These are phyloP conservation scores for Patellifolia procumbens DNA, from an alignment of 179 eudicot genomes.

Conservation along the genomic window DNA sequence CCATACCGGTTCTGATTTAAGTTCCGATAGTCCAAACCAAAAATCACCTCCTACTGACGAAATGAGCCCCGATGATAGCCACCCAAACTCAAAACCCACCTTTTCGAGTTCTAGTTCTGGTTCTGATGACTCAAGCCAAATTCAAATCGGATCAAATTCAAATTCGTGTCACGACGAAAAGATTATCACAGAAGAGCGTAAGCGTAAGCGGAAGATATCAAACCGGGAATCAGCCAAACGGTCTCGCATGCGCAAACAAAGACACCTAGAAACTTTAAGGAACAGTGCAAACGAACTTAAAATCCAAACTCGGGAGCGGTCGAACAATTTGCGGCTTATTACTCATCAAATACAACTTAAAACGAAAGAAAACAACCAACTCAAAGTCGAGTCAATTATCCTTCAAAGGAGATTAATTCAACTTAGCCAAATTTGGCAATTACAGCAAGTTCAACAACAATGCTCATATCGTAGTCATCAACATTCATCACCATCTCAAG, in stretches of 20 bases:
- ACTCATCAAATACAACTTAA: slow-evolving; percentile 39
- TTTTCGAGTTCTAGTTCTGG: slow-evolving; percentile 23
- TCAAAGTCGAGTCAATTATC: slow-evolving; percentile 45
- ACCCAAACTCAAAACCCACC: slow-evolving; percentile 11
- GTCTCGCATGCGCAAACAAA: slow-evolving; percentile 79
- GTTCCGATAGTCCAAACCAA: slow-evolving; percentile 29
- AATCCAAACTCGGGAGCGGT: slow-evolving; percentile 52
- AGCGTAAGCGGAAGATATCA: slow-evolving; percentile 68
- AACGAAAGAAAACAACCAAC: slow-evolving; percentile 50
- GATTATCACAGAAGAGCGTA: slow-evolving; percentile 46
- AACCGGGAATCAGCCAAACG: slow-evolving; percentile 86
- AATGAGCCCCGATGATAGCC: not conserved
- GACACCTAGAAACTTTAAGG: slow-evolving; percentile 67
- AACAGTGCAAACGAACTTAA: slow-evolving; percentile 47
- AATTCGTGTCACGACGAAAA: slow-evolving; percentile 24
- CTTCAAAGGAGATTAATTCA: slow-evolving; percentile 58
- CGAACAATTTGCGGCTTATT: slow-evolving; percentile 49
- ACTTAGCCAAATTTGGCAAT: slow-evolving; percentile 42
- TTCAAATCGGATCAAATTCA: slow-evolving; percentile 4
- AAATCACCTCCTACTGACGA: slow-evolving; percentile 3
- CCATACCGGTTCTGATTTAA: slow-evolving; percentile 16
- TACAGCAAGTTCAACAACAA: slow-evolving; percentile 44
- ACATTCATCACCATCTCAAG: not conserved
- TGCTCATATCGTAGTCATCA: not conserved
- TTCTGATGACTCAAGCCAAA: slow-evolving; percentile 28